Base-by-base conservation (phyloP, 192 early-diverging fungal genomes). In the Backusella morwellensis region DNA sequence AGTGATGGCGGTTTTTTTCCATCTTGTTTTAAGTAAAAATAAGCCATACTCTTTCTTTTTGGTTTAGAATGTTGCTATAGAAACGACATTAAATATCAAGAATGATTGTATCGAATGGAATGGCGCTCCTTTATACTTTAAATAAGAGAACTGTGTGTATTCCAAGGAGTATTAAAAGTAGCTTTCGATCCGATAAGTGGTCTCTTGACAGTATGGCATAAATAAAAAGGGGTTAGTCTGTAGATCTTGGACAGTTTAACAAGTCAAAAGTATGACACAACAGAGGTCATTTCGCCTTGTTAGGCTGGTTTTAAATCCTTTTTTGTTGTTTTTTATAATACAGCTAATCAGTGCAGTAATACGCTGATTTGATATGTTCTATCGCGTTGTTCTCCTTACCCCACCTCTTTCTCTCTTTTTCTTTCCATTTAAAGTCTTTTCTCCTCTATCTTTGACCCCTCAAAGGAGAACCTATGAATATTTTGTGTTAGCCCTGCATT, bases 161-260 rank as follows among this genome's bases (percentile, higher is more conserved):
- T 63, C 56, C 56, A 63, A 63, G 56, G 56, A 63, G 56, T 63
- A 63, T 63, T 63, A 63, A 63, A 63, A 63, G 56, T 63, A 63
- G 12, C 56, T 63, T 63, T 63, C 56, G 56, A 63, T 63, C 56
- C 56, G 56, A 63, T 63, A 63, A 63, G 47, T 63, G 68, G 68
- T 70, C 68, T 70, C n/a, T 70, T 70, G 68, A 70, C 68, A 70
- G 68, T 38, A 41, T 70, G 68, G 68, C 68, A 70, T 41, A 40
- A 70, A 63, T 63, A 63, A 63, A 63, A 63, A 15, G 56, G 56
- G 56, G 56, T 14, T 63, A 63, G 56, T 63, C 26, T 63, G 56
- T 63, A 63, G 56, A 63, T 63, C 56, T 63, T 63, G 56, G 56
- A 63, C 11, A 63, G 56, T 63, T 63, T 63, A 63, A 63, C 56